These are phyloP conservation scores for Leishmania gerbilli DNA, from an alignment of 208 protist genomes.

Conservation along the genomic window DNA sequence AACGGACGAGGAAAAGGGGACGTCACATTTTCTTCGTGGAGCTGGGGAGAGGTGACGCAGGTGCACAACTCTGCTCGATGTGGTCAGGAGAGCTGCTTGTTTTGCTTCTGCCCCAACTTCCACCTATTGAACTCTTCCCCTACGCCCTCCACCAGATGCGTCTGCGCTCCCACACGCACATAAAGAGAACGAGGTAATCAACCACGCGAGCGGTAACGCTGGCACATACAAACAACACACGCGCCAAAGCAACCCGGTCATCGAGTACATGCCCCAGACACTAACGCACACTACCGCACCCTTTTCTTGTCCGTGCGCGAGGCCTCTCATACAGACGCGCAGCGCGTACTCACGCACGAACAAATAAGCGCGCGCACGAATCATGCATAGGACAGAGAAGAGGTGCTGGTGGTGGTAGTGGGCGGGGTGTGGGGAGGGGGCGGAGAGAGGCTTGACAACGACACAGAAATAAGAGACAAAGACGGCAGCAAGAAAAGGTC, in stretches of 20 bases:
- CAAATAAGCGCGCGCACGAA: not conserved
- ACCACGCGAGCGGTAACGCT: slow-evolving; percentile 4
- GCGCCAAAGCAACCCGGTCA: not conserved
- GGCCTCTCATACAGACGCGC: not conserved
- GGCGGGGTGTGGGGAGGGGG: not conserved
- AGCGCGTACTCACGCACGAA: not conserved
- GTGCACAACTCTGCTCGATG: not conserved
- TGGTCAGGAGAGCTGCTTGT: not conserved
- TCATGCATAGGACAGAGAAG: not conserved
- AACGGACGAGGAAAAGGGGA: not conserved
- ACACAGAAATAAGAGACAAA: not conserved
- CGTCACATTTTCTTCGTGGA: not conserved
- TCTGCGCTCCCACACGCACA: not conserved
- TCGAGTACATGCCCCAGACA: not conserved
- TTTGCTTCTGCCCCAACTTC: not conserved
- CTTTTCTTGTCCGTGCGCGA: not conserved
- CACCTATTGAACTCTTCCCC: not conserved
- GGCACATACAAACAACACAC: not conserved
- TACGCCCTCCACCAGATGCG: not conserved
- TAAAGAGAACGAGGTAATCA: not conserved
- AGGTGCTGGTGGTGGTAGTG: not conserved
- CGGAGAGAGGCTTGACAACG: not conserved
- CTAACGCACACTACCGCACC: not conserved
- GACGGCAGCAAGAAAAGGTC: not conserved
- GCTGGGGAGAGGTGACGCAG: not conserved